Base-by-base conservation (phyloP, 2,329 filamentous ascomycete genomes). In the Thermothelomyces thermophilus region DNA sequence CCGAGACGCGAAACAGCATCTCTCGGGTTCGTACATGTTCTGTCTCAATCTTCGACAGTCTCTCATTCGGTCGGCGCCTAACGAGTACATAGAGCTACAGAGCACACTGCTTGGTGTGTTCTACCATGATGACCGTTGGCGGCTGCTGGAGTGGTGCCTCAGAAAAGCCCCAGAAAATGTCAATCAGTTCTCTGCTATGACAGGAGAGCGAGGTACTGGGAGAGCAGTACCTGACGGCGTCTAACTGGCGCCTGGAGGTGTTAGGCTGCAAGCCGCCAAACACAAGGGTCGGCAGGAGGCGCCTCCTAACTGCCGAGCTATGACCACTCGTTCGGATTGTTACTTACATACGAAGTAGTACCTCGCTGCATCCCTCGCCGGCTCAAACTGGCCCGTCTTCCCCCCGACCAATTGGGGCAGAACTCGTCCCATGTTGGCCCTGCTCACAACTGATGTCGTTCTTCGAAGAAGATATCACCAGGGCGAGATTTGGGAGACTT, bases 101-200 rank as follows among this genome's bases (percentile, higher is more conserved):
- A n/a, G n/a, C n/a, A n/a, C n/a, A n/a, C n/a, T n/a, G n/a, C n/a
- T n/a, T n/a, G n/a, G n/a, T n/a, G n/a, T n/a, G 5, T 26, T 26
- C 24, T 9, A 26, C 24, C 5, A 9, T 26, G 5, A 26, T 26
- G 24, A 9, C 5, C 8, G 4, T 19, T 24, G 31, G n/a, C 28
- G 5, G 14, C 6, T 6, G 33, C 33, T 16, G 6, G 33, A 35
- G 7, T 6, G 33, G 8, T 35, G 16, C 33, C 8, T 5, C 26
- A 3, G 13, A 16, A 16, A 10, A n/a, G 20, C 19, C 44, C 16
- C 30, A 28, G 45, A 16, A 47, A 48, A 5, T 45, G 28, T 53
- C 33, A 41, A 41, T 49, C 47, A 51, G 46, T 40, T 39, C 46
- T 19, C 41, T 40, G 16, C 17, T 39, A 11, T 30, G 30, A 19